Percentiles rank a stretch among this genome's conserved stretches.
phyloP scores from a whole-genome alignment of 78 protist species.

The Planoprotostelium fungivorum region DNA sequence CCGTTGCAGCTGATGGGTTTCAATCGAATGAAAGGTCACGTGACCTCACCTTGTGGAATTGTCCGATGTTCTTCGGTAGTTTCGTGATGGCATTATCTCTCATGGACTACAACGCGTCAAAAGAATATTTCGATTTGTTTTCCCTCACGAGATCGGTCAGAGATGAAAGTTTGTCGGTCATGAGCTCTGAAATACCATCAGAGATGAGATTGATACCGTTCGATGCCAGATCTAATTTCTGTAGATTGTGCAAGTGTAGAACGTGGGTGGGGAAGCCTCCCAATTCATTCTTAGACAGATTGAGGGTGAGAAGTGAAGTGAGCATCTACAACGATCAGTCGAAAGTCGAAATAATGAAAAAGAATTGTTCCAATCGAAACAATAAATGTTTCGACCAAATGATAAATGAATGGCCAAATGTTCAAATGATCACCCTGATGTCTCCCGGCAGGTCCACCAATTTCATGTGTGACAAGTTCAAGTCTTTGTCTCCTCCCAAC shows the following conservation, averaged over 20 bases:
- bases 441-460: background rate
- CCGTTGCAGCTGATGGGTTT: background rate
- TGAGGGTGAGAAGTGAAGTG: background rate
- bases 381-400: no score
- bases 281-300: background rate
- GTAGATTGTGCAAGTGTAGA: background rate
- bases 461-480: background rate
- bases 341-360: no score
- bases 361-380: no score
- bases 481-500: background rate
- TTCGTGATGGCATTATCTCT: background rate
- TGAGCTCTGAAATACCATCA: background rate
- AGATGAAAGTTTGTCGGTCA: background rate
- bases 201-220: background rate
- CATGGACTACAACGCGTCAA: background rate
- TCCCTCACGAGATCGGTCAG: background rate
- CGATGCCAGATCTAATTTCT: background rate
- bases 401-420: no score
- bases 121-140: no score
- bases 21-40: background rate
- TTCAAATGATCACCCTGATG: background rate
- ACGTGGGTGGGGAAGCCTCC: background rate
- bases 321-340: no score
- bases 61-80: background rate
- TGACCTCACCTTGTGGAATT: background rate